Evolutionary conservation across 2,329 filamentous ascomycete genomes (phyloP), one percentile per base, ranked within the genome.

Genomic region (Pyrenophora tritici-repentis): DNA sequence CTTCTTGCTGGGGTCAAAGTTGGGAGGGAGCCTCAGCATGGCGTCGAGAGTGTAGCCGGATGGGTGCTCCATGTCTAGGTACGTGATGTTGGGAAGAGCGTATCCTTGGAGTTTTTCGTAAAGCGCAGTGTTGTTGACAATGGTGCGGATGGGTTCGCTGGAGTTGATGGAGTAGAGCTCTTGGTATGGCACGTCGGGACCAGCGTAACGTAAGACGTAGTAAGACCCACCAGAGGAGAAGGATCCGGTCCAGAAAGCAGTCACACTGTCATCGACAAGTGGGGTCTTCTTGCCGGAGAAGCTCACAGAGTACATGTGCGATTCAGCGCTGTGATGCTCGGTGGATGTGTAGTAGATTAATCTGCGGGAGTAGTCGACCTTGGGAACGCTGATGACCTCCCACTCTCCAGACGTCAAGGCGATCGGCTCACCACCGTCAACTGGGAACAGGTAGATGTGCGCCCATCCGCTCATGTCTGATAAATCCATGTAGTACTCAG

Each of bases 131-230:
- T 89, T 89, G 62, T 81, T 80, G 8, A 82, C 81, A 7, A 89
- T 76, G 0, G 80, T 83, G 5, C 82, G 80, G 7, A 88, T 69
- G 0, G 85, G 80, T 29, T 73, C 78, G 16, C 78, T 81, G 16
- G 79, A 78, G 64, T 86, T 82, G 53, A 80, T 67, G 0, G 81
- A 74, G 72, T 87, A 87, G 1, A 89, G 77, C 56, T 87, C 84
- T 63, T 89, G 85, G 71, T 87, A 88, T 0, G 86, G 86, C 0
- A 89, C 82, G 47, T 88, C 82, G 0, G 86, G 86, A 0, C 86
- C 86, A 14, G 75, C 72, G 66, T 89, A 89, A 43, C 75, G 80
- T 2, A 88, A 79, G 35, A 89, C 81, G 63, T 88, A 88, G 75
- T 85, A 89, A 2, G 81, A 81, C 0, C 81, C 83, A 1, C 73